Evolutionary conservation across 2,329 filamentous ascomycete genomes (phyloP), one percentile per base, ranked within the genome.

Genomic region (Fusarium sambucinum): DNA sequence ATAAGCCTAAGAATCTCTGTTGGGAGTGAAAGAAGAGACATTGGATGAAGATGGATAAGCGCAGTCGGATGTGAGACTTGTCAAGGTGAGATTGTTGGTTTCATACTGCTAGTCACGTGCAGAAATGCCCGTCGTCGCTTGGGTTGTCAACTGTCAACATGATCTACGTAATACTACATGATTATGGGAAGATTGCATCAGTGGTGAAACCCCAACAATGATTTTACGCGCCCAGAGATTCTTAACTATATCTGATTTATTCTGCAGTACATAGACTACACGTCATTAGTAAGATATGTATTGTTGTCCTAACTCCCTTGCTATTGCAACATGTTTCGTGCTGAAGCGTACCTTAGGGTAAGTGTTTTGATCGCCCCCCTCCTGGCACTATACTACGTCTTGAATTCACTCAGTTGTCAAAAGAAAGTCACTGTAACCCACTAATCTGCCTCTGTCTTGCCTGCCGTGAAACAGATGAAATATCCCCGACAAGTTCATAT

Each of bases 401-500:
- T 6, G 11, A n/a, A 23, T 12, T 47, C 14, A 33, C 11, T 14
- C 19, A 17, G 21, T 8, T 29, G 19, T 10, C 21, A 16, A 35
- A 25, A 14, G n/a, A n/a, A n/a, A n/a, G n/a, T n/a, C n/a, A n/a
- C n/a, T n/a, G n/a, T n/a, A n/a, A n/a, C n/a, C n/a, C n/a, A n/a
- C 11, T 19, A 14, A 29, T 5, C 13, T 19, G 8, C 25, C 8
- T 38, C 13, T 37, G 8, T 27, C 16, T 17, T 38, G 32, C 32
- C 23, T 50, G 47, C 23, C 17, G 10, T 27, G 6, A 27, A 50
- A 50, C 32, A 37, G 23, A 50, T 13, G 47, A 17, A 50, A 50
- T 50, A 50, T 27, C 7, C 17, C 32, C 46, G 23, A 50, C 13
- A 7, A 38, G 7, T 25, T 25, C 23, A 25, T 25, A 13, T 50